Percentiles rank a stretch among this genome's conserved stretches.
phyloP scores from a whole-genome alignment of 2,329 filamentous ascomycete genomes.

The Curvularia eragrostidis region DNA sequence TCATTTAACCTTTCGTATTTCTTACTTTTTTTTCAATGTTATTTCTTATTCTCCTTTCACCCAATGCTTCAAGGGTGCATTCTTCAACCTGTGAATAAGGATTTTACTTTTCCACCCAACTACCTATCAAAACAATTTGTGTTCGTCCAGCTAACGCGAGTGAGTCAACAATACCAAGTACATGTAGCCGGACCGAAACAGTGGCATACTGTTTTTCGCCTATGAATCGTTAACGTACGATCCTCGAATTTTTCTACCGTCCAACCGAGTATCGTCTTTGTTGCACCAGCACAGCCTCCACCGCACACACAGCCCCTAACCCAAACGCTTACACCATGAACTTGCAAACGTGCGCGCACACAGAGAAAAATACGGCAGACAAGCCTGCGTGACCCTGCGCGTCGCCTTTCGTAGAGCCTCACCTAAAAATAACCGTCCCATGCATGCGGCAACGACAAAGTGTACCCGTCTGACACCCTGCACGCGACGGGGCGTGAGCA shows the following conservation, averaged over 20 bases:
- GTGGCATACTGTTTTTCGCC: not conserved
- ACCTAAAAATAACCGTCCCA: conserved; percentile 22
- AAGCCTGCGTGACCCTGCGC: not conserved
- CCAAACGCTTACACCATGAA: not conserved
- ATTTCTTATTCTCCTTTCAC: conserved; percentile 5
- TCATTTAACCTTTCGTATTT: conserved; percentile 24
- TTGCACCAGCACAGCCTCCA: not conserved
- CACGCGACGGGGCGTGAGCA: conserved; percentile 1
- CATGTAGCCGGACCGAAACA: not conserved
- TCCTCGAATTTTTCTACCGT: conserved; percentile 1
- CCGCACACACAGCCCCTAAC: not conserved
- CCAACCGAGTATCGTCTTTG: not conserved
- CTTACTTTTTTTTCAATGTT: conserved; percentile 27
- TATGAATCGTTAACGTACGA: not conserved
- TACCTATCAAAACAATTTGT: not conserved
- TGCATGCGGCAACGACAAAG: conserved; percentile 13
- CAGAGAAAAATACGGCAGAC: not conserved
- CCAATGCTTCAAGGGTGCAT: not conserved
- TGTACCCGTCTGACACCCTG: conserved; percentile 5
- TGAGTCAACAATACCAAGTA: not conserved
- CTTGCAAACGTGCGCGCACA: conserved; percentile 4
- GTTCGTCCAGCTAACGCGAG: not conserved
- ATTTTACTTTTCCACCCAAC: not conserved
- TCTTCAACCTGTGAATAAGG: not conserved
- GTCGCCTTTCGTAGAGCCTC: not conserved